phyloP scores from a whole-genome alignment of 768 basidiomycete genomes.

The Sarcodon sp. region DNA sequence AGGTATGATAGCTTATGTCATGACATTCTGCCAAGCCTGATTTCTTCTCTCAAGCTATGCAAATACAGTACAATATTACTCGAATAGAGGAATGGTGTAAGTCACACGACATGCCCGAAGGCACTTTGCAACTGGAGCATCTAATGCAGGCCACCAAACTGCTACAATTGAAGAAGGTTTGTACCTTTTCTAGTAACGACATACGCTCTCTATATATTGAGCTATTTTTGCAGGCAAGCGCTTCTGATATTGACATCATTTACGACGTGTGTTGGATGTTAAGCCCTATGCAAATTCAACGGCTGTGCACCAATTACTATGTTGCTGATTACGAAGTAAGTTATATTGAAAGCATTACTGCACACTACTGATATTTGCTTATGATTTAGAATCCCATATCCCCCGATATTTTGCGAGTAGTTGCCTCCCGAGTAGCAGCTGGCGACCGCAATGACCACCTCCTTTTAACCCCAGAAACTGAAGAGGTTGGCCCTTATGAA shows the following conservation, averaged over 20 bases:
- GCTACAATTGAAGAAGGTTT: conserved; percentile 91
- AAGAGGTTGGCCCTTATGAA: conserved; percentile 95
- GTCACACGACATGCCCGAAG: conserved; percentile 99
- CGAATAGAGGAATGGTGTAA: conserved; percentile 99
- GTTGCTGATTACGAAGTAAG: conserved; percentile 96
- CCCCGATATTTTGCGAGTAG: conserved; percentile 92
- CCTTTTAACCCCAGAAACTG: conserved; percentile 89
- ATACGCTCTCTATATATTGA: conserved; percentile 2
- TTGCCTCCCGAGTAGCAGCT: conserved; percentile 89
- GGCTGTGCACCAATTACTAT: conserved; percentile 98
- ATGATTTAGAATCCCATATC: conserved; percentile 78
- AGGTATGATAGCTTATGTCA: conserved; percentile 36
- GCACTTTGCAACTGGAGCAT: conserved; percentile 93
- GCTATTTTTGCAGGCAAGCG: conserved; percentile 49
- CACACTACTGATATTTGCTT: background rate
- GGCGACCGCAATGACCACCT: conserved; percentile 97
- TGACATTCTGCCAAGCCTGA: background rate
- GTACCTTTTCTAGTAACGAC: conserved; percentile 5
- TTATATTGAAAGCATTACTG: background rate
- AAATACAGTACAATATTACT: conserved; percentile 99
- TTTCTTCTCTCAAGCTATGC: conserved; percentile 63
- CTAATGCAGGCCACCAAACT: conserved; percentile 99
- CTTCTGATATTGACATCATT: conserved; percentile 96
- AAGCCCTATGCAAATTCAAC: conserved; percentile 97
- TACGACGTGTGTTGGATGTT: conserved; percentile 99